Percentiles rank a stretch among this genome's conserved stretches.
These are phyloP conservation scores for Aspergillus brasiliensis DNA, from an alignment of 2,329 filamentous ascomycete genomes.

Conservation along the genomic window DNA sequence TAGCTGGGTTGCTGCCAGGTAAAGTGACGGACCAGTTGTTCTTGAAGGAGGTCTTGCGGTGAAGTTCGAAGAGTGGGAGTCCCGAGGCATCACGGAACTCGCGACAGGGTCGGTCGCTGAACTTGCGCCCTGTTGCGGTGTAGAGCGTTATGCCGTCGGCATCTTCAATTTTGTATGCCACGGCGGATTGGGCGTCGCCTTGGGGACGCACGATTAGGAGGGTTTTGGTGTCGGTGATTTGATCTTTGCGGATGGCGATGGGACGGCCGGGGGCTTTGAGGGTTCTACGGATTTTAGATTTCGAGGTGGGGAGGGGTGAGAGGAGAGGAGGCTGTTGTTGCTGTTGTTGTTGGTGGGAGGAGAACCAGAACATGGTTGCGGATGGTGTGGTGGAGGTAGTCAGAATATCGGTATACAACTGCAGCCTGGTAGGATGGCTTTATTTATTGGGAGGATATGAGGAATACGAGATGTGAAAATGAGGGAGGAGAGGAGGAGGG, in stretches of 20 bases:
- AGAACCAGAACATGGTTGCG: constrained; percentile 5
- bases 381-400: background rate
- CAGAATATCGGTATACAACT: background rate
- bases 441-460: background rate
- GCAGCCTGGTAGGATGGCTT: background rate
- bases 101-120: constrained; percentile 24
- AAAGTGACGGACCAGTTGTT: constrained; percentile 25
- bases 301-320: background rate
- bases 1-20: constrained; percentile 22
- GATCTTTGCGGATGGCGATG: constrained; percentile 27
- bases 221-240: constrained; percentile 24
- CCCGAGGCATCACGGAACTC: constrained; percentile 34
- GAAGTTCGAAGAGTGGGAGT: constrained; percentile 31
- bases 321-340: constrained; percentile 5
- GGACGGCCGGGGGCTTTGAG: constrained; percentile 19
- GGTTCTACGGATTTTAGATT: constrained; percentile 12
- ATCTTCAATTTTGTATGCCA: constrained; percentile 22
- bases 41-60: constrained; percentile 15
- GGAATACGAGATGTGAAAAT: background rate
- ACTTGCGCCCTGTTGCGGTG: constrained; percentile 30
- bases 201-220: constrained; percentile 24
- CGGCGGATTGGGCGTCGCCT: constrained; percentile 19
- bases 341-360: constrained; percentile 7
- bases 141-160: constrained; percentile 24
- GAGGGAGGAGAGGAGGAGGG: background rate